These are phyloP conservation scores for Schizochytrium sp. DNA, from an alignment of 108 stramenopile species.

Conservation along the genomic window DNA sequence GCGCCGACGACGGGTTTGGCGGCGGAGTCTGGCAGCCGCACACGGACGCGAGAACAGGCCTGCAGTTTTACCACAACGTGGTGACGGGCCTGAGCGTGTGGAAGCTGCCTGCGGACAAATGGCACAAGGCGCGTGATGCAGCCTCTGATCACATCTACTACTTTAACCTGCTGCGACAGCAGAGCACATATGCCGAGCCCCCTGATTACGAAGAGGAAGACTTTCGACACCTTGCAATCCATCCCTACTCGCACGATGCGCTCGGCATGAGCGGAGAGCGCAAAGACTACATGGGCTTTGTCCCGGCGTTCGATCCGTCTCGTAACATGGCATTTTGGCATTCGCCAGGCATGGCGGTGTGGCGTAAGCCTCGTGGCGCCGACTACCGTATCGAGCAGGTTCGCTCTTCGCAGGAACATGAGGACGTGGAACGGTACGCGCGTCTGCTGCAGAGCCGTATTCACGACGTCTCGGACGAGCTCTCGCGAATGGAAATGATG, in stretches of 20 bases:
- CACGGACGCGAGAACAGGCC: not conserved
- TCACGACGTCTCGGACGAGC: not conserved
- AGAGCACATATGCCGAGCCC: not conserved
- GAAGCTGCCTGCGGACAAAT: not conserved
- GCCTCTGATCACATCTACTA: not conserved
- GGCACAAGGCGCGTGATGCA: not conserved
- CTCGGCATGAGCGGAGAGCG: not conserved
- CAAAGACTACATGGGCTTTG: not conserved
- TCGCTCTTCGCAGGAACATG: not conserved
- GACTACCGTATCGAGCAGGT: not conserved
- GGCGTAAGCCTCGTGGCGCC: not conserved
- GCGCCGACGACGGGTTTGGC: not conserved
- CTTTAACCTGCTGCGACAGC: not conserved
- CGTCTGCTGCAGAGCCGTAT: not conserved
- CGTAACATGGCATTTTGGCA: not conserved
- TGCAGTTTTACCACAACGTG: not conserved
- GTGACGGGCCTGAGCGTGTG: not conserved
- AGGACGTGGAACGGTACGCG: not conserved
- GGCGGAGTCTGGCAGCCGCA: not conserved
- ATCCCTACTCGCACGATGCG: not conserved
- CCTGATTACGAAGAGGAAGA: not conserved
- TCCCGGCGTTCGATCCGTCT: not conserved
- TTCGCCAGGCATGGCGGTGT: not conserved
- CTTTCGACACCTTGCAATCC: not conserved
- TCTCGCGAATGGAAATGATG: not conserved